Evolutionary conservation across 129 eudicot genomes (phyloP), one percentile per base, ranked within the genome.

Genomic region (Chrysanthemum lavandulifolium): DNA sequence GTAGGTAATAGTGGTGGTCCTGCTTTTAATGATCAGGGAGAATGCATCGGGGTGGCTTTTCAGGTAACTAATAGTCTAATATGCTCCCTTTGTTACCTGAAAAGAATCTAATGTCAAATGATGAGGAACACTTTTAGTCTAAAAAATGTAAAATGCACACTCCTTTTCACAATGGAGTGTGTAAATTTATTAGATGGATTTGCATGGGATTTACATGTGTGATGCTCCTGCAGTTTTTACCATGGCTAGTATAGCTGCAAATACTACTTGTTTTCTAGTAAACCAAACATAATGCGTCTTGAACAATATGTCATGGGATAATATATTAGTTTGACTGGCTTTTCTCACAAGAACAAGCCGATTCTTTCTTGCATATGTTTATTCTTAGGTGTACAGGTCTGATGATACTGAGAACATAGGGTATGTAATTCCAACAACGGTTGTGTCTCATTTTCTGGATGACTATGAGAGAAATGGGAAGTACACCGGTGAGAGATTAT

Each of bases 1-100:
- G 73, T 82, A 94, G 98, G 98, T 79, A 94, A 94, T 81, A 94
- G 98, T 67, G 98, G 98, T 43, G 98, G 98, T 36, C 98, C 98
- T 82, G 98, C 98, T 58, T 94, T 94, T 82, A 94, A 94, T 47
- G 97, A 86, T 77, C 86, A 83, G 77, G 98, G 98, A 74, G 96
- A 94, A 63, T 94, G 98, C 86, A 88, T 94, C 15, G 98, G 98
- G 7, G 97, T 94, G 71, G 98, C 98, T 43, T 94, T 94, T 86
- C 98, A 94, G 97, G 98, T 94, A 86, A 65, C 71, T 68, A 40
- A 74, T 65, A 61, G 65, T 71, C 67, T 13, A 73, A 56, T 36
- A 67, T 61, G 50, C 69, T 68, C 43, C 50, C 49, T 74, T 54
- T 19, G 56, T 43, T 54, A 74, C 13, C 25, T 52, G 16, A 73